Base-by-base conservation (phyloP, 2,329 filamentous ascomycete species). In the Arthrobotrys sinensis region DNA sequence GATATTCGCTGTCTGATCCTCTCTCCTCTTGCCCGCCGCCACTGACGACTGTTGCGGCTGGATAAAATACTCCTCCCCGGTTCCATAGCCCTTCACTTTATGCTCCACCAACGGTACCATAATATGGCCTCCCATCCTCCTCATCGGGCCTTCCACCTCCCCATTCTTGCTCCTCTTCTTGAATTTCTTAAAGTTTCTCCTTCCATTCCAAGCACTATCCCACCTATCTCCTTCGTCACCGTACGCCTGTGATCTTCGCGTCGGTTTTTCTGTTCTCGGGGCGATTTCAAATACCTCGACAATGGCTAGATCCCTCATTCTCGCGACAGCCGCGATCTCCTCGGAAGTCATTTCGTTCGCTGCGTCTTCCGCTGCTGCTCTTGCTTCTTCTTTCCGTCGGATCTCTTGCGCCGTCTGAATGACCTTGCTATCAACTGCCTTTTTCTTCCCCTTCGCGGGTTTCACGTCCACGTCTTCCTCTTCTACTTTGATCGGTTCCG, bases 151-250 rank as follows among this genome's bases (percentile, higher is more conserved):
- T 21, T 78, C 75, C 32, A 16, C 12, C 16, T 63, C 67, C 5
- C 75, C 75, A 12, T 67, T 40, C 45, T 52, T 46, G 0, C 84
- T 84, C 90, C 89, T 87, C 68, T 87, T 87, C 21, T 88, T 87
- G 82, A 99, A 99, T 81, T 90, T 92, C 84, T 99, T 99, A 86
- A 97, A 99, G 83, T 99, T 98, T 84, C 93, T 95, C 50, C 95
- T 88, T 0, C 95, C 96, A 83, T 97, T 97, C 96, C 96, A 99
- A 45, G 88, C 88, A 0, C 93, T 90, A 80, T 97, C 89, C 94
- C 95, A 97, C 46, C 93, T 88, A 4, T 90, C 89, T 16, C 87
- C 85, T 38, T 84, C 84, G n/a, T 85, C 83, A 16, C 82, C 83
- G 65, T 85, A 85, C 82, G 80, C 78, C 81, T 84, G 68, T 80